phyloP scores from a whole-genome alignment of 139 green algal genomes.

The Desmodesmus armatus region DNA sequence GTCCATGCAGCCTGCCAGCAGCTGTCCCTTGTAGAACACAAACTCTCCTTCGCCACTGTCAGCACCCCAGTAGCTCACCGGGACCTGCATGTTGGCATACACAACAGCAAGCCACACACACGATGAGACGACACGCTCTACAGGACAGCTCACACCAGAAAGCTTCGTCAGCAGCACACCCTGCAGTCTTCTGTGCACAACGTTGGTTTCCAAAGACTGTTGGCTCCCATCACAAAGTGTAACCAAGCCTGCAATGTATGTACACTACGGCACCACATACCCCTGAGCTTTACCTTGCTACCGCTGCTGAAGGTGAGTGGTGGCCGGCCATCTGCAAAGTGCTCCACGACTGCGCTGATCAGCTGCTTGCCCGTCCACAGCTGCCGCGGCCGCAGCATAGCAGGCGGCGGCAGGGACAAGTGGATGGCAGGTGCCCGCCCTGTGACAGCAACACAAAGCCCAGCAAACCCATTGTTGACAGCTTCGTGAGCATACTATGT shows the following conservation, averaged over 20 bases:
- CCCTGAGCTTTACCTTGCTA: slow-evolving; percentile 72
- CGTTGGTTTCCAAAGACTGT: too few species aligned
- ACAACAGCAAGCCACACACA: too few species aligned
- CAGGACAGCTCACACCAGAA: too few species aligned
- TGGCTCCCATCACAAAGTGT: too few species aligned
- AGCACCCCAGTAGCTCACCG: slow-evolving; percentile 85
- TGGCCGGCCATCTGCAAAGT: slow-evolving; percentile 80
- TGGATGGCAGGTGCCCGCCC: slow-evolving; percentile 17
- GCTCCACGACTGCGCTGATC: slow-evolving; percentile 77
- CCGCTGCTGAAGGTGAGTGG: slow-evolving; percentile 79
- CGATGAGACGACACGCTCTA: too few species aligned
- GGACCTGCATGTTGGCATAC: slow-evolving; percentile 60
- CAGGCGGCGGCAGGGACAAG: slow-evolving; percentile 77
- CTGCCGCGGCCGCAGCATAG: slow-evolving; percentile 81
- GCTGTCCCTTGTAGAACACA: slow-evolving; percentile 76
- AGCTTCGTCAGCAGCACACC: too few species aligned
- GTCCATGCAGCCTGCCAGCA: slow-evolving; percentile 92
- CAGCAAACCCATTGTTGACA: too few species aligned
- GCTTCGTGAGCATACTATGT: too few species aligned
- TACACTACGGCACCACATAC: too few species aligned
- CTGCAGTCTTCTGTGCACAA: too few species aligned
- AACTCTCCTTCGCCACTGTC: slow-evolving; percentile 75
- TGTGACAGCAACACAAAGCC: too few species aligned
- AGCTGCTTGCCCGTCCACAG: slow-evolving; percentile 98
- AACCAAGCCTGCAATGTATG: too few species aligned